These are phyloP conservation scores for Verbena officinalis DNA, from an alignment of 257 asterid genomes.

Conservation along the genomic window DNA sequence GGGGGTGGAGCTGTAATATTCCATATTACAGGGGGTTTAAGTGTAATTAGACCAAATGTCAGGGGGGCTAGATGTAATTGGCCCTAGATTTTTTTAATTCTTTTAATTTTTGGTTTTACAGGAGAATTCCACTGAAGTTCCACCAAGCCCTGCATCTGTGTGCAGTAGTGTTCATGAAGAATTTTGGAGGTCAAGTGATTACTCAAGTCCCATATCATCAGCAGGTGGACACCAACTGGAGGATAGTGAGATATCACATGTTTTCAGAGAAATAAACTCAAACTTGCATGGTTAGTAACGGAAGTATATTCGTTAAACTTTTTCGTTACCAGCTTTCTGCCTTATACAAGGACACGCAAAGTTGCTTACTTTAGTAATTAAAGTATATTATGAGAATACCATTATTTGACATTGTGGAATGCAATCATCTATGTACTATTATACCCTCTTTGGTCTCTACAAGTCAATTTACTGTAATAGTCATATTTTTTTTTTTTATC, in stretches of 20 bases:
- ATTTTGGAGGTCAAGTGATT: constrained; percentile 68
- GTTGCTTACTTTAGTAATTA: background rate
- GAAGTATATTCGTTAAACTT: constrained; percentile 6
- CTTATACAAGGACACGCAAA: constrained; percentile 18
- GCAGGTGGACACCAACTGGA: constrained; percentile 64
- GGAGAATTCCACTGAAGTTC: constrained; percentile 96
- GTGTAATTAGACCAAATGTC: no score
- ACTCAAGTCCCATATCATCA: constrained; percentile 65
- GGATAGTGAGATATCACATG: constrained; percentile 62
- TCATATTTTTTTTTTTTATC: no score
- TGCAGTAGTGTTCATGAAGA: constrained; percentile 84
- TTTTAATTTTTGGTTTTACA: constrained; percentile 36
- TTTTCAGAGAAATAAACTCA: constrained; percentile 86
- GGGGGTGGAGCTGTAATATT: no score
- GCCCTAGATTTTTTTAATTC: no score
- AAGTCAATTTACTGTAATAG: no score
- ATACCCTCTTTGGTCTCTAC: no score
- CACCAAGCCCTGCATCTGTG: constrained; percentile 99
- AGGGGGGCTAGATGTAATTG: no score
- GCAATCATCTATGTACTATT: no score
- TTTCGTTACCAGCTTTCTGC: background rate
- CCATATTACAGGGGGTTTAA: no score
- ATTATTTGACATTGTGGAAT: no score
- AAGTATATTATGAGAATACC: no score
- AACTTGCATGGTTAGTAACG: constrained; percentile 71